phyloP scores from a whole-genome alignment of 2,329 filamentous ascomycete genomes.

The Botryotinia calthae region DNA sequence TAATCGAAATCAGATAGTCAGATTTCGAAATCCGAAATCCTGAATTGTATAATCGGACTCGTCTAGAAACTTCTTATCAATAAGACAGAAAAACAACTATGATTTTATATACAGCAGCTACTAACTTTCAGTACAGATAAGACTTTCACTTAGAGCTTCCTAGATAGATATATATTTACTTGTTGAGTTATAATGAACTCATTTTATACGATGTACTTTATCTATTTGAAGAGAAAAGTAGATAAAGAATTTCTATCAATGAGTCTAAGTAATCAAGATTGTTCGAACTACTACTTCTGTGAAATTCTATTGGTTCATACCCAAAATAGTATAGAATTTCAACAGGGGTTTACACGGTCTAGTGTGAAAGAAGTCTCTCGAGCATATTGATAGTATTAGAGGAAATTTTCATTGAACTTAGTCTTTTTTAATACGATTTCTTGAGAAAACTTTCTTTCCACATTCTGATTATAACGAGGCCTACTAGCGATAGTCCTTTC shows the following conservation, averaged over 20 bases:
- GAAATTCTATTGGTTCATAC: background rate
- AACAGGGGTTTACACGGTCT: background rate
- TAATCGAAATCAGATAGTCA: background rate
- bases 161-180: too few species aligned
- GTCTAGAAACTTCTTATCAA: background rate
- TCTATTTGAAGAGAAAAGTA: background rate
- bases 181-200: background rate
- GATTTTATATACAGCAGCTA: background rate
- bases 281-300: background rate
- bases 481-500: background rate
- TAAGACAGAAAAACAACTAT: background rate
- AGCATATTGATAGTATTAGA: background rate
- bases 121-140: background rate
- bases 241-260: background rate
- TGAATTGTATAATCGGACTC: background rate
- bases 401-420: rapidly evolving
- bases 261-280: background rate
- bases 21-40: background rate
- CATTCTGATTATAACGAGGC: background rate
- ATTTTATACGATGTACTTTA: background rate
- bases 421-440: background rate
- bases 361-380: background rate
- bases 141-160: background rate
- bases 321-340: background rate
- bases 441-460: too few species aligned